Evolutionary conservation across 179 eudicot genomes (phyloP).

Genomic region (Camellia oleifera): DNA sequence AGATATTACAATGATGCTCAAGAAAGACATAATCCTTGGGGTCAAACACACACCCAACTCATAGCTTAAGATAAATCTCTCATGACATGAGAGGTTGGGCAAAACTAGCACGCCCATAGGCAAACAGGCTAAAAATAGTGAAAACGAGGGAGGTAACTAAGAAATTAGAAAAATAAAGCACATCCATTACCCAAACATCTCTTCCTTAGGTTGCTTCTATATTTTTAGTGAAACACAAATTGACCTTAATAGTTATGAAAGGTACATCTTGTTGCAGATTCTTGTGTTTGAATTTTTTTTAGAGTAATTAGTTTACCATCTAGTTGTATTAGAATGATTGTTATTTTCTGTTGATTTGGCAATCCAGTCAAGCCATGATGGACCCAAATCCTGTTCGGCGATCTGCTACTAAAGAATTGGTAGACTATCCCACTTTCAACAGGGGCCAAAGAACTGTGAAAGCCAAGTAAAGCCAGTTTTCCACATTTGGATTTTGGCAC

Average conservation of each 20-base stretch:
- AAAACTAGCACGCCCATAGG: no score
- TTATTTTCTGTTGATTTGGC: conserved; percentile 11
- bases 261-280: background rate
- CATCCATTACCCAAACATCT: no score
- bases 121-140: no score
- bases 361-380: conserved; percentile 58
- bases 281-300: background rate
- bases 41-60: no score
- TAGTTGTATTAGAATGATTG: background rate
- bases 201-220: background rate
- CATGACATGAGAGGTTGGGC: no score
- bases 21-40: no score
- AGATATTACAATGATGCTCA: no score
- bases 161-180: no score
- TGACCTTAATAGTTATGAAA: no score
- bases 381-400: conserved; percentile 66
- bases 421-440: conserved; percentile 50
- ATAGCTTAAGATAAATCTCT: no score
- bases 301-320: background rate
- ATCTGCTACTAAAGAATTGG: conserved; percentile 66
- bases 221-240: background rate
- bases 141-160: no score
- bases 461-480: background rate
- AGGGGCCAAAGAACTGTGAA: conserved; percentile 11
- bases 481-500: background rate